Base-by-base conservation (phyloP, 2,329 filamentous ascomycete genomes). In the Clonostachys solani region DNA sequence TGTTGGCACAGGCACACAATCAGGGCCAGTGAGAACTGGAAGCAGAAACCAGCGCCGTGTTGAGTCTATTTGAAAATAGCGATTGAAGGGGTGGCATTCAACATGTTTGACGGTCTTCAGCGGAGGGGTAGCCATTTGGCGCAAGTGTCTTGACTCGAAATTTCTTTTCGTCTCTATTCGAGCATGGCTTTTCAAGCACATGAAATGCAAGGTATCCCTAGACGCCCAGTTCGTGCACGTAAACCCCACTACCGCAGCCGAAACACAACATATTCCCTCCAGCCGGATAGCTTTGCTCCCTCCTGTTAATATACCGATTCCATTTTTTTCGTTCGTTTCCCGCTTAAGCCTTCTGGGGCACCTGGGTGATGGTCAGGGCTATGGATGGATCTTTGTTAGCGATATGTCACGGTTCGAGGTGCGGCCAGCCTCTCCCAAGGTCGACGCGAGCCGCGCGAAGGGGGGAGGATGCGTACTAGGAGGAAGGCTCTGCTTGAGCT, bases 401-500 rank as follows among this genome's bases (percentile, higher is more conserved):
- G 40, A 23, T 42, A 16, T 40, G 36, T 29, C 3, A 5, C 17
- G 5, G 17, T 40, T 23, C 29, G 37, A 12, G 29, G 9, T 23
- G 17, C n/a, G 15, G n/a, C 3, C n/a, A 23, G 23, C 16, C 5
- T 12, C 29, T n/a, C 10, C 16, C 16, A 33, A 42, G 47, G 45
- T 33, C 33, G 33, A 12, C 40, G 36, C 29, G 46, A 37, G 42
- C 45, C 45, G 49, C 45, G 36, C 33, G 42, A 40, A 19, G 34
- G 36, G 34, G 41, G 47, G 45, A 38, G 33, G 41, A 42, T 51
- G 78, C 90, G 66, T 92, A 99, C 94, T 89, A 65, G 94, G 95
- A 67, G 94, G 95, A 58, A 99, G 83, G 73, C 85, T 91, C 84
- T 97, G 92, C 91, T 96, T 97, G 63, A 99, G 86, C 89, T 99